Evolutionary conservation across 768 basidiomycete species (phyloP).

Genomic region (Pleurotus ostreatus): DNA sequence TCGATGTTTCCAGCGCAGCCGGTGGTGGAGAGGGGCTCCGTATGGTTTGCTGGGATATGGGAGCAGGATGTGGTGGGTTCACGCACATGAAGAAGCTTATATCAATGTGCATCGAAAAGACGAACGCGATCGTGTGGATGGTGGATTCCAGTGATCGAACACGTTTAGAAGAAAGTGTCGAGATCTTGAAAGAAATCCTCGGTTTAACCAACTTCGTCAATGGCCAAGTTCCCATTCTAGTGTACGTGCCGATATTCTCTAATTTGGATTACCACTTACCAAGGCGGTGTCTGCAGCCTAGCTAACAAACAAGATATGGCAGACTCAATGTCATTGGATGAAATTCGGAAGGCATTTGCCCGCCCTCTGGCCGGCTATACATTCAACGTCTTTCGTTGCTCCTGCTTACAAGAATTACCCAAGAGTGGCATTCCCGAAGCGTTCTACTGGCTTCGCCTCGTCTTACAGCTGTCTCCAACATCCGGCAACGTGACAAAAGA

Average conservation of each 20-base stretch:
- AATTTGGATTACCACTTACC: not conserved
- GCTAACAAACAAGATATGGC: conserved; percentile 65
- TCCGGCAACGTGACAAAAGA: conserved; percentile 4
- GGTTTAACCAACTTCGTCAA: not conserved
- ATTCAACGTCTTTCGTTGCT: conserved; percentile 23
- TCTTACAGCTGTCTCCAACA: conserved; percentile 21
- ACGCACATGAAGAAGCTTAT: conserved; percentile 31
- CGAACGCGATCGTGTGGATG: conserved; percentile 63
- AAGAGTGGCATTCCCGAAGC: conserved; percentile 30
- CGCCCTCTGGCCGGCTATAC: conserved; percentile 24
- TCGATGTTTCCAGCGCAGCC: conserved; percentile 22
- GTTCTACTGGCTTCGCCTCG: conserved; percentile 35
- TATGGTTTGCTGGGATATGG: conserved; percentile 62
- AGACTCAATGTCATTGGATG: conserved; percentile 42
- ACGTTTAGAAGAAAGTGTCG: conserved; percentile 46
- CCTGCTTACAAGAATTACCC: conserved; percentile 15
- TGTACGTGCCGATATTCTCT: conserved; percentile 19
- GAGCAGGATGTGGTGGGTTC: conserved; percentile 45
- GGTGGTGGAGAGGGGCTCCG: conserved; percentile 30
- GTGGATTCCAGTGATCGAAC: conserved; percentile 54
- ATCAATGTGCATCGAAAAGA: conserved; percentile 18
- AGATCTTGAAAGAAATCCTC: conserved; percentile 41
- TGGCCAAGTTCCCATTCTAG: conserved; percentile 24
- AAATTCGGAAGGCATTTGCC: conserved; percentile 34
- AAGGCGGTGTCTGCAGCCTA: conserved; percentile 25